Evolutionary conservation across 23 red algal species (phyloP), one percentile per base, ranked within the genome.

Genomic region (Pyropia haitanensis): DNA sequence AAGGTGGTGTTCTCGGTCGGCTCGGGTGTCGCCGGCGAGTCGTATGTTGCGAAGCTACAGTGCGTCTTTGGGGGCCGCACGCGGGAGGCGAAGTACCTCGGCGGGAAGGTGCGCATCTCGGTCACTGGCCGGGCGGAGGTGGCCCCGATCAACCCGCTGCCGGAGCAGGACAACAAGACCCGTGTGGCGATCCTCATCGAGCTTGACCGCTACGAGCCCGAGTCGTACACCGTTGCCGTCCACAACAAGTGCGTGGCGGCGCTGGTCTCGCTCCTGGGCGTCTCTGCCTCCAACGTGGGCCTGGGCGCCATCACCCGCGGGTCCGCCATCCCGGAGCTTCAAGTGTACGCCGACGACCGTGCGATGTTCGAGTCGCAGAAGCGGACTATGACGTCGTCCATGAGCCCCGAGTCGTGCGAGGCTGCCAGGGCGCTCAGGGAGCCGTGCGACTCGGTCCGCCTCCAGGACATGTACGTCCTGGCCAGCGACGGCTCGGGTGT

Each of bases 51-150:
- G 1, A 60, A 61, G 7, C 57, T 83, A 22, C 71, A 56, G 14
- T 83, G 79, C 48, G 79, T 73, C 59, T 67, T 67, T 19, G 67
- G 12, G 32, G 67, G 34, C 56, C 67, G 58, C 55, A 65, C 32
- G 53, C 48, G 0, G 33, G 51, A 53, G 58, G 67, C 55, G 66
- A 27, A 15, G 66, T 52, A 26, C 48, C 60, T 48, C 17, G 25
- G 39, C 6, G 39, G 23, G 27, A 25, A 24, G 39, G 0, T 50
- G 27, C 24, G 32, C 16, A 48, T 69, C 17, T 17, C 65, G 65
- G 27, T 52, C 5, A 17, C 27, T 18, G 39, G 15, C 32, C 3
- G 7, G 16, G 19, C 14, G 24, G 20, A 69, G 10, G 28, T 26
- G n/a, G 65, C 27, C 13, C 5, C 5, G 5, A 58, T 58, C 8